phyloP scores from a whole-genome alignment of 2,329 filamentous ascomycete genomes.

The Aspergillus fructus region DNA sequence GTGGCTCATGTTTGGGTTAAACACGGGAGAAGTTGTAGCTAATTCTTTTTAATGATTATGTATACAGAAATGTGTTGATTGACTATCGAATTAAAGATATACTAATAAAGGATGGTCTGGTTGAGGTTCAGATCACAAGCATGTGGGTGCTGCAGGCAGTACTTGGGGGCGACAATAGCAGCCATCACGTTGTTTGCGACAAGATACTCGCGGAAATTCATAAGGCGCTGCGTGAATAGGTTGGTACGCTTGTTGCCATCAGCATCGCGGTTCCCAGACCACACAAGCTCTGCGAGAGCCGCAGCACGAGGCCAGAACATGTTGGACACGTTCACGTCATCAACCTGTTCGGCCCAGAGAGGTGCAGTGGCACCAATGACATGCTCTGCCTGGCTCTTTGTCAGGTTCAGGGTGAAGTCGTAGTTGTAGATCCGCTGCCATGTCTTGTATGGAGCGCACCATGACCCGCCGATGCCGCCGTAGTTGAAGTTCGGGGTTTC shows the following conservation, averaged over 20 bases:
- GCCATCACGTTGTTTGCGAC: constrained; percentile 55
- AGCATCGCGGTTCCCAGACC: constrained; percentile 55
- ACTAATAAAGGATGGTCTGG: constrained; percentile 41
- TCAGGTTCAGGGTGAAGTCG: constrained; percentile 54
- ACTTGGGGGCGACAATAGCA: constrained; percentile 55
- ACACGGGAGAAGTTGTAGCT: too few relatives aligned
- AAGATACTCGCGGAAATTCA: constrained; percentile 62
- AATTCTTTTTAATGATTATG: background rate
- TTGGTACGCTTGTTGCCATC: constrained; percentile 53
- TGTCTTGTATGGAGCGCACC: constrained; percentile 60
- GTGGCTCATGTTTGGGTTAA: too few relatives aligned
- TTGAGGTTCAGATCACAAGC: constrained; percentile 56
- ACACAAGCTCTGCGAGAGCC: constrained; percentile 55
- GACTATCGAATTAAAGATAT: background rate
- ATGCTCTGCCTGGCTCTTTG: constrained; percentile 47
- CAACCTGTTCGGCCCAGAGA: constrained; percentile 57
- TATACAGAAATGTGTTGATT: background rate
- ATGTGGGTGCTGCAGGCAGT: constrained; percentile 59
- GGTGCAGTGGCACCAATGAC: constrained; percentile 54
- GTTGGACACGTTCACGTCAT: constrained; percentile 51
- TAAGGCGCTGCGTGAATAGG: constrained; percentile 54
- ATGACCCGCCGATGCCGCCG: constrained; percentile 54
- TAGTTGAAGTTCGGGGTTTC: constrained; percentile 54
- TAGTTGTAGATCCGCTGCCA: constrained; percentile 62
- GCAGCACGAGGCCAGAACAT: constrained; percentile 59